phyloP scores from a whole-genome alignment of 2,329 filamentous ascomycete species.

The Sphaerostilbella broomeana region DNA sequence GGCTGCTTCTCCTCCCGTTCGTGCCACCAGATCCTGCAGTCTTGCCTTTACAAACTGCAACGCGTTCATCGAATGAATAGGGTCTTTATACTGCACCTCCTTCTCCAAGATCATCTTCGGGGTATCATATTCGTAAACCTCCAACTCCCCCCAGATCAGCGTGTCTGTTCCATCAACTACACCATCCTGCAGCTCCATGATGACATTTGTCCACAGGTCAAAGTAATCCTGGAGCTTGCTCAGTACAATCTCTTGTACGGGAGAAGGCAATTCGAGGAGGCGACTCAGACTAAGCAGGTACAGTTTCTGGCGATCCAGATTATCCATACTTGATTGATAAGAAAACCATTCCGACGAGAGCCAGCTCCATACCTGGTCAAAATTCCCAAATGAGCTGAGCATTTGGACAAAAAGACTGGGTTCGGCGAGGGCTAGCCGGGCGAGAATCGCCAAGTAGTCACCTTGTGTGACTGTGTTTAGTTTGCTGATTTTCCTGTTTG shows the following conservation, averaged over 20 bases:
- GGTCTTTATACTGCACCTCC: slow-evolving; percentile 52
- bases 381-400: slow-evolving; percentile 39
- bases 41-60: slow-evolving; percentile 58
- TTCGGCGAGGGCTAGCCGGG: slow-evolving; percentile 68
- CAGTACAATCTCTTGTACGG: slow-evolving; percentile 52
- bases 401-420: slow-evolving; percentile 60
- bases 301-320: slow-evolving; percentile 61
- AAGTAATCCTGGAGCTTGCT: slow-evolving; percentile 65
- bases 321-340: slow-evolving; percentile 61
- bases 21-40: slow-evolving; percentile 51
- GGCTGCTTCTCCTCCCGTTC: slow-evolving; percentile 54
- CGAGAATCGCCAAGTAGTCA: slow-evolving; percentile 78
- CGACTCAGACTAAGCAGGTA: slow-evolving; percentile 67
- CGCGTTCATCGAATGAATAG: slow-evolving; percentile 59
- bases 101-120: slow-evolving; percentile 48
- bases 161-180: slow-evolving; percentile 45
- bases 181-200: slow-evolving; percentile 59
- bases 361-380: slow-evolving; percentile 53
- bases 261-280: slow-evolving; percentile 57
- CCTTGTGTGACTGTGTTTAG: slow-evolving; percentile 72
- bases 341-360: slow-evolving; percentile 59
- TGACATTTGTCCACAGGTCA: slow-evolving; percentile 65
- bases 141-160: slow-evolving; percentile 40
- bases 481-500: slow-evolving; percentile 60
- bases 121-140: slow-evolving; percentile 48